A percentile compares a stretch with the other conserved stretches of the same genome.
phyloP scores from a whole-genome alignment of 139 green algal species.

The Micromonas commoda region DNA sequence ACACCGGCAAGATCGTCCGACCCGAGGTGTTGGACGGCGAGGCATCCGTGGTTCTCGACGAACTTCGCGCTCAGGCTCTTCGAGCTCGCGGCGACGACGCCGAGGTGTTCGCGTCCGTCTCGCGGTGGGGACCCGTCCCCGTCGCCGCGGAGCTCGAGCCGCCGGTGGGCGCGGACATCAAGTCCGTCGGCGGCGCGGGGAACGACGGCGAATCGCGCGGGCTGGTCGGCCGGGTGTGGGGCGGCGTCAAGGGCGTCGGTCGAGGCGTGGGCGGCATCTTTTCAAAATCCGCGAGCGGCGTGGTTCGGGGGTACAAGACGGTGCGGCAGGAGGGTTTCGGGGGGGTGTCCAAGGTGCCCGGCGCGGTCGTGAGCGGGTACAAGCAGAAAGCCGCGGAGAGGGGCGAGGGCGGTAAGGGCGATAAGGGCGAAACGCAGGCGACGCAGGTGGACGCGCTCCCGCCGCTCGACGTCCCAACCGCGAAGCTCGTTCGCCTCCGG shows the following conservation, averaged over 20 bases:
- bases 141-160: constrained; percentile 6
- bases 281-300: neutral
- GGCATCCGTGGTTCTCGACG: constrained; percentile 2
- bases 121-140: neutral
- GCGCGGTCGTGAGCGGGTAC: neutral
- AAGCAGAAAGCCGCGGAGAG: too few relatives aligned
- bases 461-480: too few relatives aligned
- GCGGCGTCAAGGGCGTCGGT: too few relatives aligned
- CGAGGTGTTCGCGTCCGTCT: neutral
- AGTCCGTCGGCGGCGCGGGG: neutral
- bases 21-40: neutral
- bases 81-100: neutral
- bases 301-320: neutral
- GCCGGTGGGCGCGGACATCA: neutral
- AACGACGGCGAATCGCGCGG: neutral
- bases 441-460: neutral
- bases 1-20: neutral
- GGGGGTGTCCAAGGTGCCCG: neutral
- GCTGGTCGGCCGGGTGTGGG: neutral
- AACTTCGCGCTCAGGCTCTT: neutral
- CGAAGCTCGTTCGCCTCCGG: neutral
- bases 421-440: neutral
- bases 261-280: neutral
- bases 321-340: neutral
- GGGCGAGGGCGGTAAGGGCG: too few relatives aligned